Base-by-base conservation (phyloP, 169 alveolate genomes). In the Cryptosporidium sp. region DNA sequence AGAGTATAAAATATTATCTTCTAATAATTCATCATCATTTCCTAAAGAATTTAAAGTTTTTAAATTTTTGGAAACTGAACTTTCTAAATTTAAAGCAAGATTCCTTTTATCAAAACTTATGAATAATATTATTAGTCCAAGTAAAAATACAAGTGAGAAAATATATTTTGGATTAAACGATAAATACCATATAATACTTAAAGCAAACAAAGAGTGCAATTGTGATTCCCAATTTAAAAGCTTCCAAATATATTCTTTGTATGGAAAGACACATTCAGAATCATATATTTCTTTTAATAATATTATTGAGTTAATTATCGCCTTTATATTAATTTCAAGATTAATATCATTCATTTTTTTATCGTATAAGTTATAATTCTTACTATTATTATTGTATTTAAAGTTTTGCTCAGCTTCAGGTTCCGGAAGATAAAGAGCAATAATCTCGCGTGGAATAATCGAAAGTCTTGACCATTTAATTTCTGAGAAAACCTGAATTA, bases 401-500 rank as follows among this genome's bases (percentile, higher is more conserved):
- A 2, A 56, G 3, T 56, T 26, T 5, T 37, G 21, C 6, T 14
- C 26, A 3, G 8, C 1, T 37, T 44, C 35, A 23, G 89, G 75
- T 42, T 80, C 89, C 29, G 89, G 89, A 37, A 80, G 68, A 65
- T 80, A 62, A 37, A 80, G 70, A 80, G 89, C 89, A 62, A 65
- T 39, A 16, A 80, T 80, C 37, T 80, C 89, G 0, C 89, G 35
- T 31, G 89, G 89, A 26, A 80, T 44, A 16, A 80, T 42, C 14
- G 89, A 62, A 16, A 80, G 26, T 31, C 89, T 80, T 29, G 80
- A 42, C 89, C 89, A 80, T 31, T 65, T 80, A 39, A 80, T 65
- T 67, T 80, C 89, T 29, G 89, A 23, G 35, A 45, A 80, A 16
- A 61, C 60, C 44, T 65, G 89, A 3, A 29, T 33, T 12, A 80